A percentile compares a stretch with the other conserved stretches of the same genome.
Conservation (phyloP, 2,329 filamentous ascomycete species). For the Cordyceps cicadae region DNA sequence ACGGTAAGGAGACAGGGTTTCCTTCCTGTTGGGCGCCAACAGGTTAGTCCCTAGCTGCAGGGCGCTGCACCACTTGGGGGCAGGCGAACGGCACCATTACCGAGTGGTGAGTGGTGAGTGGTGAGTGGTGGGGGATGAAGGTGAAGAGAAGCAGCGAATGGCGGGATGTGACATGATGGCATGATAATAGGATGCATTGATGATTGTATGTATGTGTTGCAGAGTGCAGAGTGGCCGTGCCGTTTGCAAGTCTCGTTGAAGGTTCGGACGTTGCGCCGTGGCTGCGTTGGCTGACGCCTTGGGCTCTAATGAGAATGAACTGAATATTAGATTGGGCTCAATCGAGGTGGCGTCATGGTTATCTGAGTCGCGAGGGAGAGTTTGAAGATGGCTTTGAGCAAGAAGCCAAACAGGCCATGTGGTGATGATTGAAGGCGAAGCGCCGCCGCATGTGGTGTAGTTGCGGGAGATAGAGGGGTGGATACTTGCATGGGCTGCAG, state of each 20-base stretch:
- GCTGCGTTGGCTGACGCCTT: background rate
- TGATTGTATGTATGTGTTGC: background rate
- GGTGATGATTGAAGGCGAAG: background rate
- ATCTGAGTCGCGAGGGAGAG: background rate
- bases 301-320: background rate
- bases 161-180: background rate
- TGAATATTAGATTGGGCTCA: background rate
- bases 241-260: background rate
- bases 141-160: background rate
- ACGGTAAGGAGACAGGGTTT: background rate
- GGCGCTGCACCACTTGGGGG: background rate
- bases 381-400: background rate
- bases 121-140: background rate
- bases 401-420: background rate
- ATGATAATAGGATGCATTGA: background rate
- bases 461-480: background rate
- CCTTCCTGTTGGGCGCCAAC: conserved; percentile 3
- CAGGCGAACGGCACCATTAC: background rate
- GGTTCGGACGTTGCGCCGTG: background rate
- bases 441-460: background rate
- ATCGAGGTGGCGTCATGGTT: conserved; percentile 1
- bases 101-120: background rate
- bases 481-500: background rate
- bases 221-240: background rate
- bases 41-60: background rate